Conservation (phyloP, 2,329 filamentous ascomycete genomes). For the Alternaria sp. region DNA sequence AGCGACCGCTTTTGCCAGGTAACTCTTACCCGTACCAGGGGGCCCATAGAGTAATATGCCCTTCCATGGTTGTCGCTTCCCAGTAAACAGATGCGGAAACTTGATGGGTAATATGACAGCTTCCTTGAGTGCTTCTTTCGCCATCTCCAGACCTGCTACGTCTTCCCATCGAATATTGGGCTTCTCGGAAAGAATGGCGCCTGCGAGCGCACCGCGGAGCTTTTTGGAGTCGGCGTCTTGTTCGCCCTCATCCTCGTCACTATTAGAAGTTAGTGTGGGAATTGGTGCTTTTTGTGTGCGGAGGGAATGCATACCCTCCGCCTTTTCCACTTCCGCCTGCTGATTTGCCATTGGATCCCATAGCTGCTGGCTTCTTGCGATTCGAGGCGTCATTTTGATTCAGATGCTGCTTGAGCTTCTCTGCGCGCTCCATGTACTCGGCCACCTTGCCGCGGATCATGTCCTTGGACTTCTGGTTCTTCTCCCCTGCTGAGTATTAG, state of each 20-base stretch:
- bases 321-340: conserved; percentile 69
- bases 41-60: conserved; percentile 96
- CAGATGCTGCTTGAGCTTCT: conserved; percentile 95
- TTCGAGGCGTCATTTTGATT: conserved; percentile 73
- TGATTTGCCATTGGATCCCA: conserved; percentile 75
- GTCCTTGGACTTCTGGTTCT: conserved; percentile 95
- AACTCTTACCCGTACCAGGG: conserved; percentile 96
- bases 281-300: background rate
- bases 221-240: conserved; percentile 94
- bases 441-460: conserved; percentile 95
- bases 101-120: conserved; percentile 98
- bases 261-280: conserved; percentile 44
- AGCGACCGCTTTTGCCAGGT: conserved; percentile 94
- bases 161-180: conserved; percentile 99
- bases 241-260: conserved; percentile 69
- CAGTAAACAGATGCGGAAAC: conserved; percentile 94
- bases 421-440: conserved; percentile 98
- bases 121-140: conserved; percentile 97
- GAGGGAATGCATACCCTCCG: conserved; percentile 52
- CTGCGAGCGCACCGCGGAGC: conserved; percentile 85
- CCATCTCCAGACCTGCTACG: conserved; percentile 90
- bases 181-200: conserved; percentile 92
- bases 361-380: conserved; percentile 73
- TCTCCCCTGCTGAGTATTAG: conserved; percentile 69
- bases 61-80: conserved; percentile 98